A percentile compares a stretch with the other conserved stretches of the same genome.
These are phyloP conservation scores for Trichophyton simii DNA, from an alignment of 2,329 filamentous ascomycete species.

Conservation along the genomic window DNA sequence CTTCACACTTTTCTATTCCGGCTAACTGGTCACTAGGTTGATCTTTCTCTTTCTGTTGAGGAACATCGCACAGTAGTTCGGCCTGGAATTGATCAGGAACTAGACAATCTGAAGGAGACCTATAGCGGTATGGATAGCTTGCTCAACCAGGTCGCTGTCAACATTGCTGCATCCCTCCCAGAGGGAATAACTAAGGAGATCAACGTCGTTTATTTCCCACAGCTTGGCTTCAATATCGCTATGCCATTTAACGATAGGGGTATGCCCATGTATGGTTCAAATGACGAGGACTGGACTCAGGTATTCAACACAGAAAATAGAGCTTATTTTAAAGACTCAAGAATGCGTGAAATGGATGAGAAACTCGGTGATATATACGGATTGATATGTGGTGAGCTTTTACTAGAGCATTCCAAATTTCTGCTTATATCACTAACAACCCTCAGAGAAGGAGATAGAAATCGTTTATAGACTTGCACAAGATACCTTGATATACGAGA, in stretches of 20 bases:
- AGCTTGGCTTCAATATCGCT: conserved; percentile 77
- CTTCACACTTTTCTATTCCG: not conserved
- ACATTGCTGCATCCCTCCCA: conserved; percentile 53
- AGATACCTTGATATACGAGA: conserved; percentile 55
- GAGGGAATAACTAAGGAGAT: conserved; percentile 41
- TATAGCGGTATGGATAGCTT: conserved; percentile 69
- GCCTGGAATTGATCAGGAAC: conserved; percentile 54
- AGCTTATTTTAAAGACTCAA: conserved; percentile 74
- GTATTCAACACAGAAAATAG: conserved; percentile 60
- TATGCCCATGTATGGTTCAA: conserved; percentile 51
- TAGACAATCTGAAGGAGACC: conserved; percentile 65
- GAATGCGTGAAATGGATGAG: conserved; percentile 69
- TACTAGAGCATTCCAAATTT: conserved; percentile 19
- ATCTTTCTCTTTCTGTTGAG: conserved; percentile 64
- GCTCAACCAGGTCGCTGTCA: conserved; percentile 53
- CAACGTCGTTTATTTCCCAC: conserved; percentile 82
- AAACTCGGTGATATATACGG: conserved; percentile 76
- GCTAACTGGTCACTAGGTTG: conserved; percentile 40
- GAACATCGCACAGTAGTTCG: conserved; percentile 62
- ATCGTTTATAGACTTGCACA: conserved; percentile 68
- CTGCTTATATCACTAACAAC: not conserved
- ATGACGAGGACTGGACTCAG: conserved; percentile 58
- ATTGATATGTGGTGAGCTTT: conserved; percentile 55
- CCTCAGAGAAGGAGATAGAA: conserved; percentile 70
- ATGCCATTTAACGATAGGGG: conserved; percentile 53